Conservation (phyloP, 345 rosid species). For the Lepidium aucheri region DNA sequence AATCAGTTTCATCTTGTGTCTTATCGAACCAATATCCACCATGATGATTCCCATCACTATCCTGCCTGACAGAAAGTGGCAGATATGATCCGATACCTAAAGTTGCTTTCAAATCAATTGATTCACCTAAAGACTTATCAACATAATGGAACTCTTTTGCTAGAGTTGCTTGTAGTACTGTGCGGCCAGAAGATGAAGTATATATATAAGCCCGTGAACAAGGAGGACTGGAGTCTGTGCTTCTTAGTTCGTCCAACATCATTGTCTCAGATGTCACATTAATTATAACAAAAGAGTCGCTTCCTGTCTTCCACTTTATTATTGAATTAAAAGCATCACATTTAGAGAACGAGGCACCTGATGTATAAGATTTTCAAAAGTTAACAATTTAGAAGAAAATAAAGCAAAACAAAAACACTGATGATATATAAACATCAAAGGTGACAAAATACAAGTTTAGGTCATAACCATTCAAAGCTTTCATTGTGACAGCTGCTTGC, state of each 20-base stretch:
- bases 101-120: conserved; percentile 57
- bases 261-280: conserved; percentile 45
- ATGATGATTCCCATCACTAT: conserved; percentile 66
- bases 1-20: conserved; percentile 33
- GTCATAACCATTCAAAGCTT: conserved; percentile 57
- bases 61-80: conserved; percentile 60
- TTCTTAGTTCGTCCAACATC: conserved; percentile 31
- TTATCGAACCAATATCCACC: conserved; percentile 82
- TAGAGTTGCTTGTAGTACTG: conserved; percentile 70
- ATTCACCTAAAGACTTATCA: conserved; percentile 47
- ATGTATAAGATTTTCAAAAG: conserved; percentile 12
- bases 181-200: conserved; percentile 66
- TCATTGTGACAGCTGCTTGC: conserved; percentile 76
- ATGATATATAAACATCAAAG: conserved; percentile 14
- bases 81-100: conserved; percentile 64
- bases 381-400: conserved; percentile 1
- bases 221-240: conserved; percentile 42
- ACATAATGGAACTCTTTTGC: conserved; percentile 47
- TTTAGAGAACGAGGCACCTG: conserved; percentile 65
- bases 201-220: conserved; percentile 67
- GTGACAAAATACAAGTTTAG: conserved; percentile 16
- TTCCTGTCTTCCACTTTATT: conserved; percentile 70
- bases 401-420: conserved; percentile 14
- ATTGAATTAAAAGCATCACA: conserved; percentile 75
- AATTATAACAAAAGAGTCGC: conserved; percentile 52